Percentiles rank a stretch among this genome's conserved stretches.
Conservation (phyloP, 148 eudicot species). For the Simmondsia chinensis region DNA sequence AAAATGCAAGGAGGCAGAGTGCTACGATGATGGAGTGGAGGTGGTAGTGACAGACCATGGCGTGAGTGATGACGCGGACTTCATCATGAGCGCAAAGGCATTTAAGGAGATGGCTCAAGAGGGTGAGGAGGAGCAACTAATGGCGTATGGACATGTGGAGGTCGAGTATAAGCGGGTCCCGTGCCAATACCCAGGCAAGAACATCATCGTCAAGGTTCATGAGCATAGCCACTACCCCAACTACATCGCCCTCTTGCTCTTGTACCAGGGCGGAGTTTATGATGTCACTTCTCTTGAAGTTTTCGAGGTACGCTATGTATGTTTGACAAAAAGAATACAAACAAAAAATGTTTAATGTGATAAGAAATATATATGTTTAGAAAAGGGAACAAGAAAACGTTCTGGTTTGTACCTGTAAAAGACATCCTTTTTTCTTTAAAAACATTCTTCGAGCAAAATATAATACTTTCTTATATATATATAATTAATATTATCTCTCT, state of each 20-base stretch:
- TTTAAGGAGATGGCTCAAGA: slow-evolving; percentile 34
- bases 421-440: no score
- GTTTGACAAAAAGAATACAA: no score
- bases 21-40: slow-evolving; percentile 41
- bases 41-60: slow-evolving; percentile 56
- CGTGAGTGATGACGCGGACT: slow-evolving; percentile 40
- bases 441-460: no score
- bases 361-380: no score
- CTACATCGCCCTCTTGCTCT: slow-evolving; percentile 34
- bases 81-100: slow-evolving; percentile 38
- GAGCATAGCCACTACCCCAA: slow-evolving; percentile 31
- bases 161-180: slow-evolving; percentile 38
- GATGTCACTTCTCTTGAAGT: no score
- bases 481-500: no score
- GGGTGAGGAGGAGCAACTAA: slow-evolving; percentile 19
- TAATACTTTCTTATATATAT: no score
- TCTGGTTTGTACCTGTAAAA: no score
- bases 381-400: no score
- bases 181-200: slow-evolving; percentile 30
- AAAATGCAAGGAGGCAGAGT: slow-evolving; percentile 42
- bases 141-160: slow-evolving; percentile 42
- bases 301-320: no score
- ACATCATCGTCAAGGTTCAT: slow-evolving; percentile 35
- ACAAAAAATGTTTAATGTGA: no score
- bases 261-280: no score